Evolutionary conservation across 2,329 filamentous ascomycete genomes (phyloP), one percentile per base, ranked within the genome.

Genomic region (Nannizziopsis barbatae): DNA sequence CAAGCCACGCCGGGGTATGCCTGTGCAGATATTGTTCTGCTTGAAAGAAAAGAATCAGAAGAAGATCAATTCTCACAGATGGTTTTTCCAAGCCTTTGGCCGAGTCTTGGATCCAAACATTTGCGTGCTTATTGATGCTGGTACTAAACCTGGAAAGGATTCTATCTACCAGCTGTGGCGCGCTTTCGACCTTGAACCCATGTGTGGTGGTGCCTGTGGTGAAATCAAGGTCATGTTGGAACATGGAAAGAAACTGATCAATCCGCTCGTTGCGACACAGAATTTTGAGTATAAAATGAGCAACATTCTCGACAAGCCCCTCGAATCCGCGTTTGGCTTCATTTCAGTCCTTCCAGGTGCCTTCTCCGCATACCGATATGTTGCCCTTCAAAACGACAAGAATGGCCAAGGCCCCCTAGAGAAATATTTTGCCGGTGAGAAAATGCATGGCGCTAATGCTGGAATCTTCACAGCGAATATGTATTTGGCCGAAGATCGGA

Each of bases 221-320:
- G 92, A 98, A 67, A 98, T 98, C 73, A 96, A 98, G 69, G 90
- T 90, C 56, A 95, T 96, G 89, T 74, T 96, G 70, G 80, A 79
- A 2, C 80, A 77, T 50, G 89, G 90, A 55, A 90, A 85, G 67
- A 88, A 93, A 59, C 76, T 98, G 32, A 65, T 95, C 56, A 98
- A 96, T 61, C 92, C 92, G 0, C 76, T 98, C 3, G 86, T 98
- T 17, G 92, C 92, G 1, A 89, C 89, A 0, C 92, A 98, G 61
- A 98, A 98, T 63, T 98, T 98, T 59, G 92, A 98, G 71, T 98
- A 98, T 76, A 98, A 98, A 76, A 95, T 98, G 84, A 95, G 87
- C 66, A 98, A 98, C 62, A 98, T 98, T 62, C 76, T 98, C 39
- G 92, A 98, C 66, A 98, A 98, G 71, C 92, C 92, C 1, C 73